These are phyloP conservation scores for Paecilomyces formosus DNA, from an alignment of 2,329 filamentous ascomycete genomes.

Conservation along the genomic window DNA sequence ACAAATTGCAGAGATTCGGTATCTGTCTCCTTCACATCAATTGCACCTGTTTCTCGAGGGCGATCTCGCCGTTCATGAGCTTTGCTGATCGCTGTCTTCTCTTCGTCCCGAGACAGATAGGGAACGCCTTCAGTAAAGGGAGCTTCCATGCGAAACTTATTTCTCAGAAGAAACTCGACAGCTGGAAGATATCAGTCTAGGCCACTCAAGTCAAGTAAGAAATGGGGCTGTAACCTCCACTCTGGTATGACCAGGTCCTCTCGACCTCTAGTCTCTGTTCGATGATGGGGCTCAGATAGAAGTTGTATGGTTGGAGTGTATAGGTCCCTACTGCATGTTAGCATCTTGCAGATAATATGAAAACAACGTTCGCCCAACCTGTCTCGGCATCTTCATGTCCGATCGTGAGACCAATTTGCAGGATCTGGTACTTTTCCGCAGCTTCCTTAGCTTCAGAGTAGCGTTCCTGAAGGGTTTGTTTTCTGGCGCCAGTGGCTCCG, in stretches of 20 bases:
- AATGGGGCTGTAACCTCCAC: slow-evolving; percentile 37
- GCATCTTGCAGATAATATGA: background rate
- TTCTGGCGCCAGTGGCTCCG: slow-evolving; percentile 27
- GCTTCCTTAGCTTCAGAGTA: slow-evolving; percentile 55
- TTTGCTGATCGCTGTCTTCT: slow-evolving; percentile 39
- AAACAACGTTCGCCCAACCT: slow-evolving; percentile 25
- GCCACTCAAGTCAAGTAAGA: background rate
- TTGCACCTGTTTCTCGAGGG: slow-evolving; percentile 25
- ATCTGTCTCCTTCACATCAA: slow-evolving; percentile 47
- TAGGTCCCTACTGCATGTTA: slow-evolving; percentile 39
- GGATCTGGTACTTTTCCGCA: slow-evolving; percentile 56
- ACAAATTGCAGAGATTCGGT: slow-evolving; percentile 47
- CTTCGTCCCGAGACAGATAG: slow-evolving; percentile 57
- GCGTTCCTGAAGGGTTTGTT: slow-evolving; percentile 50
- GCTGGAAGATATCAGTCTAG: slow-evolving; percentile 30
- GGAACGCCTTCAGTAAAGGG: slow-evolving; percentile 52
- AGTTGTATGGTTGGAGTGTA: slow-evolving; percentile 56
- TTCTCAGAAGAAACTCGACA: slow-evolving; percentile 52
- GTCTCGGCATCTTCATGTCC: slow-evolving; percentile 49
- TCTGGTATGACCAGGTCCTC: slow-evolving; percentile 53
- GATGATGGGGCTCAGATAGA: slow-evolving; percentile 52
- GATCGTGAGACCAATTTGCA: slow-evolving; percentile 61
- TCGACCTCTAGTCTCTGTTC: slow-evolving; percentile 50
- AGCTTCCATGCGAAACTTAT: slow-evolving; percentile 52
- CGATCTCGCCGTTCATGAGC: slow-evolving; percentile 35